Evolutionary conservation across 192 early-diverging fungal species (phyloP), one percentile per base, ranked within the genome.

Genomic region (Entomortierella chlamydospora): DNA sequence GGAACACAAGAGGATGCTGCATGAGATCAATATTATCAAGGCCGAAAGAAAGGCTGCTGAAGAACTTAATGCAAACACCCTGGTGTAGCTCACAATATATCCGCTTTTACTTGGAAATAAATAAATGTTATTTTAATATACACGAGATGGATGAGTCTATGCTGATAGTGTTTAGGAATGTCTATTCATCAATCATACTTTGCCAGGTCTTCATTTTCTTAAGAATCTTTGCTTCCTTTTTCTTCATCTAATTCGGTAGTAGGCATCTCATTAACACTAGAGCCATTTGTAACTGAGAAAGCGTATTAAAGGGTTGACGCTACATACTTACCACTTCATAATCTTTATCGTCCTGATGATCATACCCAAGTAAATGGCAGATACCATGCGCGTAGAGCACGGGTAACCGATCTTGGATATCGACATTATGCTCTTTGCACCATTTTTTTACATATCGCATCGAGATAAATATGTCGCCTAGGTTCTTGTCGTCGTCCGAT

Each of bases 341-440:
- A 31, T 87, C 87, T 0, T 64, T 30, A 34, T 90, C 84, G 2
- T 57, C 30, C 43, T 89, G 83, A 57, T 92, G 91, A 68, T 92
- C 89, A 56, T 90, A 90, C 12, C 91, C 91, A 39, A 92, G 73
- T 29, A 92, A 70, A 72, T 92, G 91, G 52, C 88, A 91, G 12
- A 92, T 88, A 0, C 91, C 91, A 64, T 92, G 91, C 0, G 85
- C 83, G 52, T 87, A 83, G 22, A 92, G 82, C 6, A 86, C 73
- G 0, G 87, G 87, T n/a, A 92, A 54, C 26, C 89, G 85, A 1
- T 68, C 69, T 33, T 81, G 41, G 22, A 90, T 50, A 31, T 56
- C 54, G 23, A 88, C 84, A n/a, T 82, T 77, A 55, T 90, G 12
- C 13, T 50, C 29, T 18, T 55, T 55, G 60, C 91, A 92, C 63